phyloP scores from a whole-genome alignment of 2,329 filamentous ascomycete species.

The Botryotinia convoluta region DNA sequence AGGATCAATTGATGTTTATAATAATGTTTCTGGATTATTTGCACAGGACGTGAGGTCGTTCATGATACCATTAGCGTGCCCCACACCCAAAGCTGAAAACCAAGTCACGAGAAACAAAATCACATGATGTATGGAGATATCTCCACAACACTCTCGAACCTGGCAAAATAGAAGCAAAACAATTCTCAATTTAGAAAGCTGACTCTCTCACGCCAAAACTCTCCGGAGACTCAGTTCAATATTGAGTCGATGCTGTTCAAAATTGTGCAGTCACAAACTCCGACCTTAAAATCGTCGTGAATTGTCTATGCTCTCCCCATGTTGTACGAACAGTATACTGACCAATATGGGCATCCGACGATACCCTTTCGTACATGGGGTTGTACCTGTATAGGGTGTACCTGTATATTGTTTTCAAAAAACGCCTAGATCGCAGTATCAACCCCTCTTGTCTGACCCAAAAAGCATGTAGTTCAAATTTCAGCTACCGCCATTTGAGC shows the following conservation, averaged over 20 bases:
- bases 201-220: neutral
- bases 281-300: neutral
- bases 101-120: neutral
- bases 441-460: neutral
- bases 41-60: no score
- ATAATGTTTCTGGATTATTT: neutral
- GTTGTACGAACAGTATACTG: neutral
- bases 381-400: neutral
- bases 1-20: neutral
- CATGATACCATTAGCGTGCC: no score
- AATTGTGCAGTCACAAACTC: neutral
- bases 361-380: neutral
- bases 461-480: neutral
- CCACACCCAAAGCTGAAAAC: neutral
- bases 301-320: neutral
- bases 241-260: no score
- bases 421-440: neutral
- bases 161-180: neutral
- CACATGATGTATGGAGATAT: neutral
- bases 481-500: neutral
- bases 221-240: neutral
- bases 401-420: neutral
- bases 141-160: neutral
- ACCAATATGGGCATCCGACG: neutral
- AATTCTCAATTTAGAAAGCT: neutral